Base-by-base conservation (phyloP, 2,329 filamentous ascomycete genomes). In the Fusarium sp. region DNA sequence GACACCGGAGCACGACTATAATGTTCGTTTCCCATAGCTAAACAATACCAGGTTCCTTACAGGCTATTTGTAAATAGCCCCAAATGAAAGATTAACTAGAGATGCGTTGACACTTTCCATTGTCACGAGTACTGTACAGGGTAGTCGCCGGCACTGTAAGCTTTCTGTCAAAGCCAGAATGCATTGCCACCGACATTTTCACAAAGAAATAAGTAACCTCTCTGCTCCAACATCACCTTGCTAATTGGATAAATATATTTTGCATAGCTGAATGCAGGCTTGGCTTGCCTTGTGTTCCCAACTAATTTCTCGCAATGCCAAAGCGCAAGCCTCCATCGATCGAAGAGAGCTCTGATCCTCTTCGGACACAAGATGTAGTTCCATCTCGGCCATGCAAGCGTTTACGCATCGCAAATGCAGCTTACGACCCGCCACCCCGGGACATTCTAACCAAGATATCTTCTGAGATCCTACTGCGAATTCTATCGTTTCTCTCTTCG, bases 391-490 rank as follows among this genome's bases (percentile, higher is more conserved):
- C 65, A 16, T 43, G 67, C 27, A 78, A 78, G 55, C 76, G 76
- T 29, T 41, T 32, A 16, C 74, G 74, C 38, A 51, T 67, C 52
- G 59, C 62, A 44, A 60, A 65, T 9, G 41, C 25, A 43, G 40
- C 65, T 5, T 29, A 48, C 45, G 53, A 58, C 24, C 62, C 70
- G 20, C 66, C 70, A 6, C 62, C 68, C 18, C 71, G 46, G 60
- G 92, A 97, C 80, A 84, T 85, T 49, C 79, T 98, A 18, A 93
- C 93, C 9, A 82, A 80, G 11, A 85, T 98, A 54, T 97, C 94
- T 67, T 93, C 97, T 79, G 96, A 99, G 80, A 85, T 98, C 34
- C 86, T 97, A 32, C 83, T 98, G 59, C 92, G 94, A 73, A 92
- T 98, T 65, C 84, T 98, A 38, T 92, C 92, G 7, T 92, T 89